Base-by-base conservation (phyloP, 371 early-diverging fungal genomes). In the Dichotomocladium elegans region DNA sequence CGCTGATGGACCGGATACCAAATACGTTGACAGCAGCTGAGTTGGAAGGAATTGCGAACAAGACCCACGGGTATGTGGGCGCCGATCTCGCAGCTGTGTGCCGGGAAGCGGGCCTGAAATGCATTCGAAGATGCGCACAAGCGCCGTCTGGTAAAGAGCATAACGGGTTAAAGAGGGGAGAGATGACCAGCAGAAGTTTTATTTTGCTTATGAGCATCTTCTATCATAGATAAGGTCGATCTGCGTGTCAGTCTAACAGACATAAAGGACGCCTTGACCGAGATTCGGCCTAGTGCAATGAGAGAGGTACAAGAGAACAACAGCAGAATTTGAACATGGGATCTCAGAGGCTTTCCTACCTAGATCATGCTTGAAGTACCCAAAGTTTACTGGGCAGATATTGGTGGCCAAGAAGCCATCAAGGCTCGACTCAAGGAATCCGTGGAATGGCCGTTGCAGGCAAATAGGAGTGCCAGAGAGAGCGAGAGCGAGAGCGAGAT, bases 401-500 rank as follows among this genome's bases (percentile, higher is more conserved):
- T 99, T 51, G 99, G 99, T 15, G 99, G 99, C 1, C 93, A 98
- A 60, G 83, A 82, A 29, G 88, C 90, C 17, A 89, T 98, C 33
- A 99, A 97, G 64, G 92, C 93, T 60, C 88, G 92, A 66, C 74
- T 99, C 26, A 87, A 90, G 41, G 99, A 99, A 69, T 91, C 99
- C 0, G 92, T 99, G 2, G 99, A 99, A 70, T 96, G 99, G 91
- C 99, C 99, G 2, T 65, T 99, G 9, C 82, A 89, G 75, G 86
- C 85, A 67, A 10, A 42, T 25, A 15, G 19, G 47, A 35, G 8
- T 27, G 21, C 21, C 37, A 33, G 33, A 33, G 33, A 33, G 2
- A 42, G 4, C 19, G 3, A 41, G 41, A 41, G 41, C 8, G 2
- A 14, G 2, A 17, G 4, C 6, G 3, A 2, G 5, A 9, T 37